Evolutionary conservation across 2,329 filamentous ascomycete species (phyloP), one percentile per base, ranked within the genome.

Genomic region (Scopulariopsis brevicaulis): DNA sequence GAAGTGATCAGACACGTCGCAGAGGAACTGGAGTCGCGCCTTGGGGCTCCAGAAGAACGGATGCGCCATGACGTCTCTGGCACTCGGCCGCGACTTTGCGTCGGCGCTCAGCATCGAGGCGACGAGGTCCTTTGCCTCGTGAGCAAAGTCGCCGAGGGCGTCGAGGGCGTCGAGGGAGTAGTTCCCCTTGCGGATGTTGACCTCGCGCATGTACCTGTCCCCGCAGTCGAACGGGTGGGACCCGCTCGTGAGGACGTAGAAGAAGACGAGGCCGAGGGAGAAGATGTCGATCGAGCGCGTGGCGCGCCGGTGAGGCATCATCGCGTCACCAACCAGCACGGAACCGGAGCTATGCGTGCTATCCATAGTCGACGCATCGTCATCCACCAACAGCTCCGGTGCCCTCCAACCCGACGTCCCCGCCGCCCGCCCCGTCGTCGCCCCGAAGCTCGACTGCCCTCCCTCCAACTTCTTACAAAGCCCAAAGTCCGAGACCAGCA

Each of bases 271-370:
- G 1, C 94, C 94, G 40, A 99, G 81, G 0, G 92, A 96, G 74
- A 99, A 99, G 28, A 99, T 96, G 68, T 99, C 94, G 61, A 97
- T 96, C 10, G 94, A 90, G 53, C 94, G 87, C 53, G 96, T 99
- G 7, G 95, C 93, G 56, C 94, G 88, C 60, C 91, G 86, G 63
- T 83, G 84, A 63, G 66, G 77, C 73, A 76, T 80, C 69, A 83
- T 74, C 20, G 83, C 81, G 14, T 82, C 76, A 48, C 75, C 77
- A 10, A 80, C 77, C 5, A 82, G 74, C n/a, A 79, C 74, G n/a
- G 78, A 75, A 15, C 80, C 81, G 15, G 82, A 79, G 62, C 83
- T 86, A 60, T 85, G 81, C 35, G 77, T 83, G 63, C 78, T 81
- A 48, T 81, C 79, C 53, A 76, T 69, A 63, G 79, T 64, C 3